These are phyloP conservation scores for Vigna mungo DNA, from an alignment of 306 rosid species.

Conservation along the genomic window DNA sequence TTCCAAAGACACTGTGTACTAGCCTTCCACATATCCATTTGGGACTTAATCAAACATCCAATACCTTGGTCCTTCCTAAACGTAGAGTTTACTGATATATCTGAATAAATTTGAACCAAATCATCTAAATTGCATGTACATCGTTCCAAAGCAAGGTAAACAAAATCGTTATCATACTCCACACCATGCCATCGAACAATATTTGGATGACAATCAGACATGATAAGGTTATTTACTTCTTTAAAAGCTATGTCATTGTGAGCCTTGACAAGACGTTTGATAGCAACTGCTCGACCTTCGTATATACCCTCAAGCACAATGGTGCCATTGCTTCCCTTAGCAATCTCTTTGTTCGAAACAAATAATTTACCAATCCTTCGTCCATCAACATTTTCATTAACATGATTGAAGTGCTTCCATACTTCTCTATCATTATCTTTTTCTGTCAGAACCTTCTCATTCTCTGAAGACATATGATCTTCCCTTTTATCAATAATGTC, in stretches of 20 bases:
- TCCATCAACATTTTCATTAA: conserved; percentile 54
- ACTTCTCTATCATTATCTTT: conserved; percentile 43
- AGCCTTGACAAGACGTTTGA: conserved; percentile 83
- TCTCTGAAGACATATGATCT: conserved; percentile 43
- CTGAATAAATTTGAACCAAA: conserved; percentile 56
- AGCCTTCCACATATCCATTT: conserved; percentile 49
- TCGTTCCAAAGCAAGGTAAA: conserved; percentile 81
- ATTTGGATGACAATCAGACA: conserved; percentile 80
- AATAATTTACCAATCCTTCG: conserved; percentile 72
- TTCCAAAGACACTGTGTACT: conserved; percentile 57
- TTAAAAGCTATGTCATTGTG: conserved; percentile 73
- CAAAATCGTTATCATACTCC: conserved; percentile 83
- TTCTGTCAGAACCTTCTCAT: conserved; percentile 34
- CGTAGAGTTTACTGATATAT: conserved; percentile 34
- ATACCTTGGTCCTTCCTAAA: conserved; percentile 43
- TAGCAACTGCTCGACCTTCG: conserved; percentile 83
- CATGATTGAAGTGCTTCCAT: conserved; percentile 36
- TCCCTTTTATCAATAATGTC: conserved; percentile 48
- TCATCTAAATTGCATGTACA: conserved; percentile 77
- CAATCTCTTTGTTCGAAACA: conserved; percentile 72
- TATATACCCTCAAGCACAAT: conserved; percentile 79
- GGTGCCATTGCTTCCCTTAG: conserved; percentile 91
- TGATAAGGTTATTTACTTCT: conserved; percentile 83
- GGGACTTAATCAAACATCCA: conserved; percentile 41
- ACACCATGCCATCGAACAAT: conserved; percentile 88